Evolutionary conservation across 176 grass and related monocot genomes (phyloP).

Genomic region (Oryza nivara): DNA sequence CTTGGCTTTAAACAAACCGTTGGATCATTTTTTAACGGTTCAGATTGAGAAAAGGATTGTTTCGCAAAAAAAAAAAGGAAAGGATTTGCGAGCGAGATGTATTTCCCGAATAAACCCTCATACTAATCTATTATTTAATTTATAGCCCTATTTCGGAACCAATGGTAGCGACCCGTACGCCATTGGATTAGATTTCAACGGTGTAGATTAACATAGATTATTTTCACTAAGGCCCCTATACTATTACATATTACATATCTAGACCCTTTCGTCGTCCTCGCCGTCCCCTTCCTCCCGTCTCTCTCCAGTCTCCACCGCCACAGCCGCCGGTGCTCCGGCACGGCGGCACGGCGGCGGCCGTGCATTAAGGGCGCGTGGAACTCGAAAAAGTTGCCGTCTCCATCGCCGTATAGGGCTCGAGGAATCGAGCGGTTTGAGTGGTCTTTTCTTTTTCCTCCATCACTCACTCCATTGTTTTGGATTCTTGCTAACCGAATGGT

Average conservation of each 20-base stretch:
- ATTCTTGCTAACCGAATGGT: slow-evolving; percentile 8
- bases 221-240: not conserved
- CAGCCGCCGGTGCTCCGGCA: not conserved
- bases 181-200: not conserved
- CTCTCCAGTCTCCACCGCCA: not conserved
- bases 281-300: not conserved
- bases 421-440: not conserved
- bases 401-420: not conserved
- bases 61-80: too few relatives aligned
- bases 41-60: not conserved
- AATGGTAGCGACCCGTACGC: not conserved
- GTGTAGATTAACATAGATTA: not conserved
- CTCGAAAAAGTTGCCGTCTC: not conserved
- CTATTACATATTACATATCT: not conserved
- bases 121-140: not conserved
- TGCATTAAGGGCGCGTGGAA: not conserved
- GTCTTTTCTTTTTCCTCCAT: not conserved
- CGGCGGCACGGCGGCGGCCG: not conserved
- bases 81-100: not conserved
- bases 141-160: not conserved
- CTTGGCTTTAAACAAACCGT: not conserved
- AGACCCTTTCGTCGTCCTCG: not conserved
- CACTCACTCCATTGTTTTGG: not conserved
- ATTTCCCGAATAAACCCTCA: not conserved
- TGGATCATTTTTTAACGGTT: not conserved